phyloP scores from a whole-genome alignment of 352 stramenopile genomes.

The Paralagenidium karlingii region DNA sequence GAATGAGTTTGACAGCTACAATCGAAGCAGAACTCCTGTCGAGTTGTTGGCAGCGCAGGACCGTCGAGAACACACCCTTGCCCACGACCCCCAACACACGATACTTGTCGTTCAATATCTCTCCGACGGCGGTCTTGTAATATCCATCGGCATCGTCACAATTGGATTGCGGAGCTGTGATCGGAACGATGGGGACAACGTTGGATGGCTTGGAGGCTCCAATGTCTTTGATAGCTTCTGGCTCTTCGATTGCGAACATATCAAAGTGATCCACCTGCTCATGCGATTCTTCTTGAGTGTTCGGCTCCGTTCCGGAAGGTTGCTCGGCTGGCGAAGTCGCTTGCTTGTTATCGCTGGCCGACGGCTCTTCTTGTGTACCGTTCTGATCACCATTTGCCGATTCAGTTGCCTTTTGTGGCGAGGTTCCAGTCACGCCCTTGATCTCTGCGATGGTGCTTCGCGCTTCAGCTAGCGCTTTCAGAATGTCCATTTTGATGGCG shows the following conservation, averaged over 20 bases:
- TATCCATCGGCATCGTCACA: constrained; percentile 97
- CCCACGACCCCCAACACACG: constrained; percentile 89
- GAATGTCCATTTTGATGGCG: constrained; percentile 67
- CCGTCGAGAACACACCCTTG: constrained; percentile 97
- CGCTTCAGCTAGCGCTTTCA: constrained; percentile 65
- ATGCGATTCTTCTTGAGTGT: no score
- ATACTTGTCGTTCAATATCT: constrained; percentile 88
- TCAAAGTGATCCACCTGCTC: constrained; percentile 71
- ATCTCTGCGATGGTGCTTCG: constrained; percentile 64
- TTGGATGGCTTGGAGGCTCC: constrained; percentile 2
- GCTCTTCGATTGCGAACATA: constrained; percentile 76
- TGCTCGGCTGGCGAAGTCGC: constrained; percentile 6
- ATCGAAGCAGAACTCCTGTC: constrained; percentile 5
- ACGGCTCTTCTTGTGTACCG: constrained; percentile 1
- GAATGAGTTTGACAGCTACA: constrained; percentile 83
- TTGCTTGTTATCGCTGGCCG: constrained; percentile 1
- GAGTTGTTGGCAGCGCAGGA: constrained; percentile 86
- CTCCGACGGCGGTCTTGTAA: constrained; percentile 91
- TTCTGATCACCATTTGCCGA: constrained; percentile 1
- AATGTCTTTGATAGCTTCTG: constrained; percentile 16
- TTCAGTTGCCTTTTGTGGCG: background rate
- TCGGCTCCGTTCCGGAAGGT: background rate
- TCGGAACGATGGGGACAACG: constrained; percentile 21
- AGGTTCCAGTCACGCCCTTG: constrained; percentile 16
- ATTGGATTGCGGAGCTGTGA: constrained; percentile 62